These are phyloP conservation scores for Mycosphaerella arachidis DNA, from an alignment of 2,329 filamentous ascomycete species.

Conservation along the genomic window DNA sequence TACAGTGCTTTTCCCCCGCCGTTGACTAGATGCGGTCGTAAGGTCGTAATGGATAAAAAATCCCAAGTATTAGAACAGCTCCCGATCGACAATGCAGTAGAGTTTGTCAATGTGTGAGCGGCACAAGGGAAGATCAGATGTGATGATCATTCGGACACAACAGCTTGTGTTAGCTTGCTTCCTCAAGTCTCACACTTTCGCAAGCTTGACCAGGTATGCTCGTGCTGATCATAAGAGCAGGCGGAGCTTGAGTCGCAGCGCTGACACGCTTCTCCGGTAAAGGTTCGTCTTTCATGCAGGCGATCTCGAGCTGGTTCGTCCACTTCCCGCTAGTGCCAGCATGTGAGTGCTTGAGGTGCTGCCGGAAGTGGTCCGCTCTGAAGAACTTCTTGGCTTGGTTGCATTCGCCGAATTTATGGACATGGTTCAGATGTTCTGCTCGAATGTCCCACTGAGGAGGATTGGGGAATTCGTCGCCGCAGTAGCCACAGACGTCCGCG, in stretches of 20 bases:
- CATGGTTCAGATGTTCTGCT: slow-evolving; percentile 78
- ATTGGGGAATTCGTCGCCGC: slow-evolving; percentile 85
- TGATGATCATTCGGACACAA: not conserved
- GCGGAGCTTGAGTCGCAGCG: slow-evolving; percentile 10
- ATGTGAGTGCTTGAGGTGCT: slow-evolving; percentile 97
- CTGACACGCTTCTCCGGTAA: slow-evolving; percentile 42
- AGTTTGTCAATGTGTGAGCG: not conserved
- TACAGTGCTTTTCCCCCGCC: slow-evolving; percentile 1
- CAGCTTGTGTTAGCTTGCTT: not conserved
- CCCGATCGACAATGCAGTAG: not conserved
- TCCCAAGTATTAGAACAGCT: not conserved
- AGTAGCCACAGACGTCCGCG: slow-evolving; percentile 86
- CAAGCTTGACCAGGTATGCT: slow-evolving; percentile 14
- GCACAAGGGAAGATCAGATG: not conserved
- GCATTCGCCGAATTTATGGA: slow-evolving; percentile 97
- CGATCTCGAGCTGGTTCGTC: slow-evolving; percentile 96
- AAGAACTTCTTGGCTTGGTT: slow-evolving; percentile 99
- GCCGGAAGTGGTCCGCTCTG: slow-evolving; percentile 93
- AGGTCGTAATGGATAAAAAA: not conserved
- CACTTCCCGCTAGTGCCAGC: slow-evolving; percentile 94
- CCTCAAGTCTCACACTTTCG: not conserved
- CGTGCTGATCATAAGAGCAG: slow-evolving; percentile 26
- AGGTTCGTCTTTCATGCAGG: slow-evolving; percentile 90
- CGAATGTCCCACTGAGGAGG: slow-evolving; percentile 85
- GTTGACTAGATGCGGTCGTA: slow-evolving; percentile 1